Percentiles rank a stretch among this genome's conserved stretches.
These are phyloP conservation scores for Themeda triandra DNA, from an alignment of 176 grass and related monocot species.

Conservation along the genomic window DNA sequence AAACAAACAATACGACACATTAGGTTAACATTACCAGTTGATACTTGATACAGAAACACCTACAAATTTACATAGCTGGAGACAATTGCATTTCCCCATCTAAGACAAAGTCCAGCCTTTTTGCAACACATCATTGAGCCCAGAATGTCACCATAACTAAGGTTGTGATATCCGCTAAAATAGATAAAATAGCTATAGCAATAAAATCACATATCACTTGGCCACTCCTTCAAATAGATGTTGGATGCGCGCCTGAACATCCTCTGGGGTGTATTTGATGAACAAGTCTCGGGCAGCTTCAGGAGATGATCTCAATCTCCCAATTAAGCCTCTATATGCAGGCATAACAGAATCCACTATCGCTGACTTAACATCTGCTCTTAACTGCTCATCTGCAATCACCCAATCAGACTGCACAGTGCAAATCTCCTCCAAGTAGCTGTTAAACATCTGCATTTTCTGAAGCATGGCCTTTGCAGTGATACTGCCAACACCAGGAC, in stretches of 20 bases:
- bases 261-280: slow-evolving; percentile 73
- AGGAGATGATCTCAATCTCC: slow-evolving; percentile 46
- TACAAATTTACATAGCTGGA: slow-evolving; percentile 39
- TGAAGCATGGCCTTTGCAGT: slow-evolving; percentile 57
- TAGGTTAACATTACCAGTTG: slow-evolving; percentile 19
- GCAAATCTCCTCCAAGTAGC: slow-evolving; percentile 79
- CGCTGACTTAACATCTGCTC: slow-evolving; percentile 44
- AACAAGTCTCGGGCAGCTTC: slow-evolving; percentile 59
- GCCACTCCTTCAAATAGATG: slow-evolving; percentile 69
- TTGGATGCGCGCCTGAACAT: slow-evolving; percentile 65
- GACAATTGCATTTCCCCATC: slow-evolving; percentile 15
- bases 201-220: slow-evolving; percentile 50
- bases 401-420: slow-evolving; percentile 55
- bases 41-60: slow-evolving; percentile 32
- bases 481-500: slow-evolving; percentile 40
- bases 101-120: slow-evolving; percentile 20
- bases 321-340: slow-evolving; percentile 60
- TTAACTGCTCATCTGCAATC: slow-evolving; percentile 71
- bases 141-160: slow-evolving; percentile 17
- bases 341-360: slow-evolving; percentile 56
- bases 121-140: slow-evolving; percentile 15
- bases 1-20: slow-evolving; percentile 6
- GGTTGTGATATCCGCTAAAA: slow-evolving; percentile 8
- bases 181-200: slow-evolving; percentile 3
- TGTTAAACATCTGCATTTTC: slow-evolving; percentile 76